phyloP scores from a whole-genome alignment of 2,329 filamentous ascomycete species.

The Hypoxylon sp. region DNA sequence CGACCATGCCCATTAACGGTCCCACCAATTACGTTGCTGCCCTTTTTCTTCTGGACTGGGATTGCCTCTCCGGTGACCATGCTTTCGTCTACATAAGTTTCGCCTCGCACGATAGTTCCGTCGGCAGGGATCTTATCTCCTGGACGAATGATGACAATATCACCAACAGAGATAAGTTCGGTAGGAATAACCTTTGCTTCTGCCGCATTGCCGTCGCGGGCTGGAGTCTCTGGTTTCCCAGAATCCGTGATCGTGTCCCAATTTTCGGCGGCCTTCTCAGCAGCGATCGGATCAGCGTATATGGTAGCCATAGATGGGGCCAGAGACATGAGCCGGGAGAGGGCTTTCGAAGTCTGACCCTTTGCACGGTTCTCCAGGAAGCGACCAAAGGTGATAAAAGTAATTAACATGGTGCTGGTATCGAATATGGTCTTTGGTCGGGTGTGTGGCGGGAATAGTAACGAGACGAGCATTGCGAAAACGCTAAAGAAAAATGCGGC shows the following conservation, averaged over 20 bases:
- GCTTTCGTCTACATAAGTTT: slow-evolving; percentile 95
- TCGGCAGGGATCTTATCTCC: slow-evolving; percentile 98
- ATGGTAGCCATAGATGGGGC: slow-evolving; percentile 98
- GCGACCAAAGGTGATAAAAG: slow-evolving; percentile 91
- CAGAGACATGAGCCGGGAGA: slow-evolving; percentile 94
- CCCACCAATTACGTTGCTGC: slow-evolving; percentile 85
- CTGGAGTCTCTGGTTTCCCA: slow-evolving; percentile 63
- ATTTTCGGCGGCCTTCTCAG: slow-evolving; percentile 87
- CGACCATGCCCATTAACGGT: slow-evolving; percentile 96
- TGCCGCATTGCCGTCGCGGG: slow-evolving; percentile 71
- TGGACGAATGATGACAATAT: slow-evolving; percentile 91
- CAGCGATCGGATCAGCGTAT: slow-evolving; percentile 93
- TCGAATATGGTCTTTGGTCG: slow-evolving; percentile 94
- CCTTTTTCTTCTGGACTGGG: slow-evolving; percentile 90
- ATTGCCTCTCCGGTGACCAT: slow-evolving; percentile 99
- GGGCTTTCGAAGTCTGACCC: slow-evolving; percentile 93
- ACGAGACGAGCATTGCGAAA: slow-evolving; percentile 86
- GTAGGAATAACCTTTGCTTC: slow-evolving; percentile 92
- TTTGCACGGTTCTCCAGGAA: slow-evolving; percentile 96
- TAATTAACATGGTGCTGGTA: slow-evolving; percentile 98
- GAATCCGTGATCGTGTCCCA: slow-evolving; percentile 70
- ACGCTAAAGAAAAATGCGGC: slow-evolving; percentile 97
- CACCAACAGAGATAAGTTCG: slow-evolving; percentile 92
- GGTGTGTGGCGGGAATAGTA: slow-evolving; percentile 80
- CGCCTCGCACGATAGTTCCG: slow-evolving; percentile 86